Conservation (phyloP, 495 filamentous ascomycete species). For the Daldinia decipiens region DNA sequence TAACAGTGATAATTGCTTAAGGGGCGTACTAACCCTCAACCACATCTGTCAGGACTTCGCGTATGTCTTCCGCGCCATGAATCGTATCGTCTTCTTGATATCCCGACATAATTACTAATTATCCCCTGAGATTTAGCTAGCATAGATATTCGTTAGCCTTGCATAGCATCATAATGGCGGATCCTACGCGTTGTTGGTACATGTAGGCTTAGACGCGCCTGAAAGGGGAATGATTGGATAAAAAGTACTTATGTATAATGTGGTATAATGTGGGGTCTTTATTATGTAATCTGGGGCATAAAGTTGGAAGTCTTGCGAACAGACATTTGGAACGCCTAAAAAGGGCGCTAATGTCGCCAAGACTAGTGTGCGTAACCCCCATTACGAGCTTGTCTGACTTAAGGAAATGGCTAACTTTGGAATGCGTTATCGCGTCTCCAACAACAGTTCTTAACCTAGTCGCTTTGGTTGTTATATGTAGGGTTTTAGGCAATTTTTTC, state of each 20-base stretch:
- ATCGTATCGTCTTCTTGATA: slow-evolving; percentile 16
- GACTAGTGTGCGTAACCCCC: background rate
- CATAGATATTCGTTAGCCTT: slow-evolving; percentile 6
- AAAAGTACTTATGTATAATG: background rate
- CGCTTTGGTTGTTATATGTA: background rate
- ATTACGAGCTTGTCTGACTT: background rate
- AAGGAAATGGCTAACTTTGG: background rate
- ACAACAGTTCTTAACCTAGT: background rate
- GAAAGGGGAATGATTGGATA: slow-evolving; percentile 27
- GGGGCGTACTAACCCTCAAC: slow-evolving; percentile 38
- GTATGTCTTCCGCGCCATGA: slow-evolving; percentile 20
- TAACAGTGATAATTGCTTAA: background rate
- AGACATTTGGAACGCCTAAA: background rate
- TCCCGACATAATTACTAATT: slow-evolving; percentile 23
- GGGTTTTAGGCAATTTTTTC: background rate
- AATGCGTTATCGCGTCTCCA: background rate
- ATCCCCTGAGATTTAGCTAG: background rate
- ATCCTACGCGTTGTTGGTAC: slow-evolving; percentile 27
- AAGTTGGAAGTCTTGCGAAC: background rate
- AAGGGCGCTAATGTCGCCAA: background rate
- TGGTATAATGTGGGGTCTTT: slow-evolving; percentile 5
- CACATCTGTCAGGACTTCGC: slow-evolving; percentile 37
- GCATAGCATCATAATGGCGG: background rate
- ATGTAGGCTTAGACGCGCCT: slow-evolving; percentile 29
- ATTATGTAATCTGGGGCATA: slow-evolving; percentile 1